Percentiles rank a stretch among this genome's conserved stretches.
phyloP scores from a whole-genome alignment of 225 moss, liverwort and hornwort species.

The Sphagnum contortum region DNA sequence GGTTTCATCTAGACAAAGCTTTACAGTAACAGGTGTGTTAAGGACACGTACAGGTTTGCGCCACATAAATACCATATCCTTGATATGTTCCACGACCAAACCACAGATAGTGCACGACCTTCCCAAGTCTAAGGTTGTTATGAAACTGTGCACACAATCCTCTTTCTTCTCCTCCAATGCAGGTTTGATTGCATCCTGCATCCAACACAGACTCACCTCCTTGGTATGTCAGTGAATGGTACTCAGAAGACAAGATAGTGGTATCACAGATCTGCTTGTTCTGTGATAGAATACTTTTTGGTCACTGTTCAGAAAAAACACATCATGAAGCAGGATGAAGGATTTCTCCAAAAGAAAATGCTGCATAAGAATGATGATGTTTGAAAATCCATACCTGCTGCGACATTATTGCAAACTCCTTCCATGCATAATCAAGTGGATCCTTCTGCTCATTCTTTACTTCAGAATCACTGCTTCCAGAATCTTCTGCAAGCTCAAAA shows the following conservation, averaged over 20 bases:
- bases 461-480: slow-evolving; percentile 24
- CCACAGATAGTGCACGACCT: slow-evolving; percentile 38
- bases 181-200: slow-evolving; percentile 7
- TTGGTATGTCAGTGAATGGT: too few relatives aligned
- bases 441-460: slow-evolving; percentile 16
- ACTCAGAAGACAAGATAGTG: too few relatives aligned
- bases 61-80: slow-evolving; percentile 32
- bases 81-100: slow-evolving; percentile 40
- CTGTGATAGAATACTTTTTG: too few relatives aligned
- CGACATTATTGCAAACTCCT: too few relatives aligned
- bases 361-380: too few relatives aligned
- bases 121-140: slow-evolving; percentile 33
- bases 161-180: slow-evolving; percentile 6
- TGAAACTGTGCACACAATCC: slow-evolving; percentile 22
- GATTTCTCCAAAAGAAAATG: too few relatives aligned
- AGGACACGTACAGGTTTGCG: slow-evolving; percentile 24
- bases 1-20: too few relatives aligned
- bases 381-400: too few relatives aligned
- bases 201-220: slow-evolving; percentile 1
- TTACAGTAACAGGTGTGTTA: background rate
- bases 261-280: too few relatives aligned
- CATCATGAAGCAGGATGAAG: too few relatives aligned
- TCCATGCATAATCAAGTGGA: slow-evolving; percentile 7
- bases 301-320: too few relatives aligned
- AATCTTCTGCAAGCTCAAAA: slow-evolving; percentile 16